Evolutionary conservation across 805 yeast genomes (phyloP), one percentile per base, ranked within the genome.

Genomic region (Metschnikowia henanensis): DNA sequence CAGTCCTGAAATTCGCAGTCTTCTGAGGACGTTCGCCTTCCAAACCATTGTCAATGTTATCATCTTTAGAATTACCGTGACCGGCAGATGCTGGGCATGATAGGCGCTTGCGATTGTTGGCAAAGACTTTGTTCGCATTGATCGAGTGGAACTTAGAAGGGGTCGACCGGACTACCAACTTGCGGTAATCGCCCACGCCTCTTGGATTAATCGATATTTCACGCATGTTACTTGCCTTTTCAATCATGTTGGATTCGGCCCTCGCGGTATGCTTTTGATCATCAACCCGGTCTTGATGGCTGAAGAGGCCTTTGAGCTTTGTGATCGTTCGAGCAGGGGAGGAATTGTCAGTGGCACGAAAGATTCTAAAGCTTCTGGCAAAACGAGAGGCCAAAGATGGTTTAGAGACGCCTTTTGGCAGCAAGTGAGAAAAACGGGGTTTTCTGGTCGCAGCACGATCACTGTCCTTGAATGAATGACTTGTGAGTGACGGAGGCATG

Each of bases 101-200:
- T 12, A 53, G 47, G 12, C 67, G 59, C 48, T 63, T 64, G 41
- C 62, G 61, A 37, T 65, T 68, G n/a, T 64, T 41, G 34, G 53
- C 61, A 40, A 72, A 58, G 0, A 72, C 74, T 41, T 63, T 65
- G 46, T 71, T 68, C 1, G 75, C 70, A 47, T 72, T 65, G 34
- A 72, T 71, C 22, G 68, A 49, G 47, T 71, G 75, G 48, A 62
- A 72, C 32, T 68, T 67, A 33, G 62, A 53, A 2, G 76, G 76
- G 41, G 66, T 67, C 2, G 72, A 62, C 37, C 67, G 68, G 37
- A 72, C 66, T 5, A 69, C 61, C 36, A 72, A 56, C 36, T 64
- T 61, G 41, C 65, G 68, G 44, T 66, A 52, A 26, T 63, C 61
- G 2, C 67, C 66, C 15, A 36, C 22, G 5, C 31, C 34, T 28